Conservation (phyloP, 345 rosid species). For the Salix purpurea region DNA sequence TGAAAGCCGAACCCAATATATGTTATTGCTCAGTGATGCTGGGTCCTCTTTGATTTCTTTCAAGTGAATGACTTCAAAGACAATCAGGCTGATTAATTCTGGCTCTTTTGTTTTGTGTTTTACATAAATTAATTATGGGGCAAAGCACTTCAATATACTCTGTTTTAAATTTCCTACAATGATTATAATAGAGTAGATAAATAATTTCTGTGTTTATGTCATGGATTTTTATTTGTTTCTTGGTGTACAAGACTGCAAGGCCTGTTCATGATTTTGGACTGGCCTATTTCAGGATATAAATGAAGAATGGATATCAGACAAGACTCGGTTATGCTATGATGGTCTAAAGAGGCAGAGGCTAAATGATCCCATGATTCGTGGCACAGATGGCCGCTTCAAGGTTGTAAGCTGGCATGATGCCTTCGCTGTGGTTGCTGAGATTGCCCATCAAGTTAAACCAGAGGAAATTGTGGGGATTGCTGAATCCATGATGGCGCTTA, state of each 20-base stretch:
- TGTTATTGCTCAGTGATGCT: too few relatives aligned
- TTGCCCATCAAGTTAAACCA: constrained; percentile 65
- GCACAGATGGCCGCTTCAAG: constrained; percentile 83
- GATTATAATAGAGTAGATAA: neutral
- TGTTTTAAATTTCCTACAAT: neutral
- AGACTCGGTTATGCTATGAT: constrained; percentile 90
- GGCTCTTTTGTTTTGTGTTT: neutral
- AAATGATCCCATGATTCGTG: constrained; percentile 97
- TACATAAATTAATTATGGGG: neutral
- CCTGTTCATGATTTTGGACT: constrained; percentile 8
- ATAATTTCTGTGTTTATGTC: neutral
- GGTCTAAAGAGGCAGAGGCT: constrained; percentile 98
- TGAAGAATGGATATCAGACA: constrained; percentile 99
- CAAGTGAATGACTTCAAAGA: neutral
- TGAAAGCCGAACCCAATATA: too few relatives aligned
- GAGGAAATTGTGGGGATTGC: constrained; percentile 90
- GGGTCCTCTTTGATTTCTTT: neutral
- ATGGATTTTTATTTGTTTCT: neutral
- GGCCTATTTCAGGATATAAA: constrained; percentile 74
- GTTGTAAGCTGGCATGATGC: constrained; percentile 96
- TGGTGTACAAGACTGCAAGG: neutral
- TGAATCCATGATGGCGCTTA: constrained; percentile 96
- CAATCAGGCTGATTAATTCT: neutral
- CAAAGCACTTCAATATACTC: neutral
- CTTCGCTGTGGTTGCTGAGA: constrained; percentile 82